Evolutionary conservation across 306 rosid genomes (phyloP), one percentile per base, ranked within the genome.

Genomic region (Medicago arabica): DNA sequence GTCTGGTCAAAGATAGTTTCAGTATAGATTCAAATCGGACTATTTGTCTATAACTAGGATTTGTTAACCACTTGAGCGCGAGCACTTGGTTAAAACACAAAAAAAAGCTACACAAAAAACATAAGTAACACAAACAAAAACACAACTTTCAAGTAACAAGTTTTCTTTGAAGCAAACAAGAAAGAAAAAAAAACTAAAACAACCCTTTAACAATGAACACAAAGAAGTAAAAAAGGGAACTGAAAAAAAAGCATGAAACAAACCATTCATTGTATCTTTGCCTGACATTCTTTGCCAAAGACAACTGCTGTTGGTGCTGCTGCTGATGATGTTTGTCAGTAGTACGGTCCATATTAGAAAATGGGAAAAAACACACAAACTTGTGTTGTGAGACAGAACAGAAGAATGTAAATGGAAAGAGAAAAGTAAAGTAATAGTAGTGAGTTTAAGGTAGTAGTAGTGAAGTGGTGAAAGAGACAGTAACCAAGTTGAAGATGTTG

Each of bases 191-290:
- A n/a, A 76, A 60, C 75, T 66, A 34, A 74, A 39, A 57, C 31
- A 63, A 41, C 74, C 69, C 25, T 46, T 21, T 9, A 63, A 15
- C 31, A 31, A 16, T 14, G 3, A 44, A 43, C 19, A 12, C n/a
- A 19, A 41, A 43, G 41, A 46, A 5, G 7, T 8, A 7, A 18
- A 67, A 83, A 57, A 31, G 4, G 3, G 14, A 13, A 62, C 21
- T 39, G 28, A 81, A 17, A 60, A 11, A 67, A 18, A 60, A 77
- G 39, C 21, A 74, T 46, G 46, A 83, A 82, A 86, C 90, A 74
- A 84, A 96, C 99, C 99, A 96, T 88, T 96, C 99, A 67, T 83
- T 91, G 93, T 80, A 87, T 74, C 92, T 82, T 57, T 90, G 98
- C 75, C 91, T 80, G 7, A 88, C 84, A 73, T 84, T 86, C 92